These are phyloP conservation scores for Candida yuanshanica DNA, from an alignment of 805 yeast species.

Conservation along the genomic window DNA sequence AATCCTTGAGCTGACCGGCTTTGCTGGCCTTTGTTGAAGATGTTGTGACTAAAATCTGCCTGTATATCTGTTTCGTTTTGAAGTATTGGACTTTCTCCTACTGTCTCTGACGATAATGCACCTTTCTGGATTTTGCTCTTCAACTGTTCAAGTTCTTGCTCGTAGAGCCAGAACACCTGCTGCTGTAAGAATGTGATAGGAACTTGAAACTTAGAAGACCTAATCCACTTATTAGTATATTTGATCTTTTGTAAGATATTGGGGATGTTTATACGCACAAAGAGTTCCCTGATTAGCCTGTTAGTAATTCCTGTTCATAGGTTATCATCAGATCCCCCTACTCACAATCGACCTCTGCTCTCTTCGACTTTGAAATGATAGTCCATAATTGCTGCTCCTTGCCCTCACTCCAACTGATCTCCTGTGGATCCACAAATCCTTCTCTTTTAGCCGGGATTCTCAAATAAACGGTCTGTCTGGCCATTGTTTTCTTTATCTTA, in stretches of 20 bases:
- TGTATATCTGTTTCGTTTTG: background rate
- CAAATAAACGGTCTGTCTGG: slow-evolving; percentile 17
- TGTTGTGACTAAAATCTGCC: background rate
- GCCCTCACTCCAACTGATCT: slow-evolving; percentile 21
- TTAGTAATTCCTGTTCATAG: slow-evolving; percentile 1
- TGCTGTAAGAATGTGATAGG: slow-evolving; percentile 23
- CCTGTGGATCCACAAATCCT: slow-evolving; percentile 21
- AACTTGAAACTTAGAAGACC: slow-evolving; percentile 15
- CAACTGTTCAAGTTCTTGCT: slow-evolving; percentile 22
- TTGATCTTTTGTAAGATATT: background rate
- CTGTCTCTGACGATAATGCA: slow-evolving; percentile 12
- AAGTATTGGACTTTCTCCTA: background rate
- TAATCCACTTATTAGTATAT: slow-evolving; percentile 1
- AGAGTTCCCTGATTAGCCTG: slow-evolving; percentile 4
- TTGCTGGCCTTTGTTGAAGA: background rate
- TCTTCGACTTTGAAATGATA: slow-evolving; percentile 20
- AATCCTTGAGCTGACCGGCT: background rate
- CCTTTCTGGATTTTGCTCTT: slow-evolving; percentile 18
- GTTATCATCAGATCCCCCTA: background rate
- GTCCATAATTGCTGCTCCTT: slow-evolving; percentile 23
- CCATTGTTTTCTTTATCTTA: background rate
- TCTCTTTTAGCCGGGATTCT: slow-evolving; percentile 21
- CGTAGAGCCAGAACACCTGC: slow-evolving; percentile 25
- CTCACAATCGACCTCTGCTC: slow-evolving; percentile 21
- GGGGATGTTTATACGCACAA: slow-evolving; percentile 4